A percentile compares a stretch with the other conserved stretches of the same genome.
These are phyloP conservation scores for Ceratocystis albifundus DNA, from an alignment of 2,329 filamentous ascomycete species.

Conservation along the genomic window DNA sequence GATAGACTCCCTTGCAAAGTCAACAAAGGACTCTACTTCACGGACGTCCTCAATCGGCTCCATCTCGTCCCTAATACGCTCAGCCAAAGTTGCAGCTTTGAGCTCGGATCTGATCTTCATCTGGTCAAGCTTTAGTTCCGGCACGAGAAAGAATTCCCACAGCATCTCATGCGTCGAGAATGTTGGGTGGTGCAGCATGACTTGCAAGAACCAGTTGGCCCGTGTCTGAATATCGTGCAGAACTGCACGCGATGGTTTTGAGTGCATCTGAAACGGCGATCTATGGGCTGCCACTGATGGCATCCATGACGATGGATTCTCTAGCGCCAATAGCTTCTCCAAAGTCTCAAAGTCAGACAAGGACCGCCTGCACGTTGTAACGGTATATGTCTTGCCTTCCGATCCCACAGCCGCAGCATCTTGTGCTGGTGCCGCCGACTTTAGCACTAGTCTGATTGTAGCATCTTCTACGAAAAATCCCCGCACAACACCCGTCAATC, in stretches of 20 bases:
- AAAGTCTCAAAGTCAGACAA: conserved; percentile 85
- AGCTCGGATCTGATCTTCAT: conserved; percentile 78
- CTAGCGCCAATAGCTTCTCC: conserved; percentile 66
- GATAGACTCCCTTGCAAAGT: conserved; percentile 81
- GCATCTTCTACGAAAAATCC: conserved; percentile 97
- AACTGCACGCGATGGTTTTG: conserved; percentile 76
- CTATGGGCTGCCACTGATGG: conserved; percentile 65
- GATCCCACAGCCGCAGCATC: conserved; percentile 33
- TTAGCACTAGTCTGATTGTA: conserved; percentile 81
- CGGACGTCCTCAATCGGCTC: conserved; percentile 70
- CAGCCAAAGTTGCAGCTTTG: conserved; percentile 71
- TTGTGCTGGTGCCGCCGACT: conserved; percentile 71
- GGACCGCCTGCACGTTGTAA: conserved; percentile 85
- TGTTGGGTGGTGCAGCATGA: conserved; percentile 76
- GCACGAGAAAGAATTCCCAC: conserved; percentile 97
- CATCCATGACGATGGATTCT: conserved; percentile 93
- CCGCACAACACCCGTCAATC: conserved; percentile 84
- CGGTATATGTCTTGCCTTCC: conserved; percentile 60
- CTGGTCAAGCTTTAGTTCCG: conserved; percentile 80
- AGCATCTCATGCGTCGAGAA: conserved; percentile 94
- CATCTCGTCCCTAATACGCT: conserved; percentile 81
- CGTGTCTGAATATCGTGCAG: conserved; percentile 78
- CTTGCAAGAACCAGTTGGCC: conserved; percentile 78
- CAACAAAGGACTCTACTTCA: conserved; percentile 87
- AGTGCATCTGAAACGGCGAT: conserved; percentile 85